phyloP scores from a whole-genome alignment of 306 rosid species.

The Mucuna pruriens region DNA sequence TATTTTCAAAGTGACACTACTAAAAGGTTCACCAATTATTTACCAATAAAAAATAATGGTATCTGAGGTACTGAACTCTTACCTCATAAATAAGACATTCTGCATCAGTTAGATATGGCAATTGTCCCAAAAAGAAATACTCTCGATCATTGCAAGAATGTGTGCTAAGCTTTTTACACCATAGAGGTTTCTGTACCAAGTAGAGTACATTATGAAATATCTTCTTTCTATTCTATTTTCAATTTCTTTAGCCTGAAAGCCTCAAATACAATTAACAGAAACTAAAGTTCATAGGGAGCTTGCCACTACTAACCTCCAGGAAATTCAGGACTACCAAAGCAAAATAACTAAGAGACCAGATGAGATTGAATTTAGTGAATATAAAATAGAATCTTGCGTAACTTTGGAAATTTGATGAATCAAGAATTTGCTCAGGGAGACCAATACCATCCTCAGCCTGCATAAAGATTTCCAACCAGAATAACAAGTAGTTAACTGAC shows the following conservation, averaged over 20 bases:
- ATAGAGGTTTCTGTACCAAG: conserved; percentile 78
- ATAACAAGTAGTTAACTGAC: conserved; percentile 34
- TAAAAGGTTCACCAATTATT: conserved; percentile 18
- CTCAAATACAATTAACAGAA: conserved; percentile 12
- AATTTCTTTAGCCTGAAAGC: conserved; percentile 31
- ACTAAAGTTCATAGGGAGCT: conserved; percentile 23
- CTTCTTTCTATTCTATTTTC: conserved; percentile 25
- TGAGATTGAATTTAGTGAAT: conserved; percentile 46
- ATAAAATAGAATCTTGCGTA: conserved; percentile 73
- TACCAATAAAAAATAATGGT: conserved; percentile 29
- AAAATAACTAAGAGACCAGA: conserved; percentile 80
- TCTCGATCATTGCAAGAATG: conserved; percentile 78
- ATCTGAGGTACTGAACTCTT: conserved; percentile 36
- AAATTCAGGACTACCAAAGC: conserved; percentile 79
- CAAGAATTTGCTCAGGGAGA: conserved; percentile 88
- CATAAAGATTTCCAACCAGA: conserved; percentile 47
- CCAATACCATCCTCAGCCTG: conserved; percentile 99
- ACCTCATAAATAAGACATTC: conserved; percentile 88
- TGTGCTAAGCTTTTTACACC: conserved; percentile 66
- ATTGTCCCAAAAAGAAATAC: conserved; percentile 84
- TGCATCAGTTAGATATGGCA: conserved; percentile 77
- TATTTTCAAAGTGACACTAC: conserved; percentile 27
- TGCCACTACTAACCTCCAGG: conserved; percentile 70
- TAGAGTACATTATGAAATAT: conserved; percentile 27
- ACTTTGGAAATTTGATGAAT: conserved; percentile 69